Base-by-base conservation (phyloP, 2,329 filamentous ascomycete species). In the Penicillium thymicola region DNA sequence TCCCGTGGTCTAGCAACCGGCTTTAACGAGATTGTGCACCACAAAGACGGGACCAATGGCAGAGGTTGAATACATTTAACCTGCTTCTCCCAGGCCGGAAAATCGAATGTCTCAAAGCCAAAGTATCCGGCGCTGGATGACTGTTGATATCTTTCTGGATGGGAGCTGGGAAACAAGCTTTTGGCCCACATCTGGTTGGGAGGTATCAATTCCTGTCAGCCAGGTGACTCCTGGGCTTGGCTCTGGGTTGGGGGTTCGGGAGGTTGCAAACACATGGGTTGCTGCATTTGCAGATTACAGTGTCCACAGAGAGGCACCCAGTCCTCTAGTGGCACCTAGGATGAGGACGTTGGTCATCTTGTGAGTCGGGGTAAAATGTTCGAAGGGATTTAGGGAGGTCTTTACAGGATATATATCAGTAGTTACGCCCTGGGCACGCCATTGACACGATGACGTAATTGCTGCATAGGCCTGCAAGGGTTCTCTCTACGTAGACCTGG, bases 111-210 rank as follows among this genome's bases (percentile, higher is more conserved):
- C 65, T 90, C 88, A 2, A 82, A 85, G 21, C 78, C 80, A 66
- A 91, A 90, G 70, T 87, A 84, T 8, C 88, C 87, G 0, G 88
- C 87, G 3, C 84, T 85, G 63, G 66, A 90, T 83, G 68, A 87
- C 72, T 4, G 76, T 72, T 66, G 78, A 70, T 61, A 83, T 75
- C 63, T 81, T 78, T 11, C 77, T 70, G 11, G 78, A 78, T 21
- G 76, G 72, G 47, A 85, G 70, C 62, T 79, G 75, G 14, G 72
- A 70, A 25, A 79, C 72, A 9, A 88, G 66, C 32, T 71, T 77
- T 21, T 78, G 69, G 5, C 81, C 82, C 4, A 80, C 79, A 25
- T 77, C 72, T 8, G 77, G 63, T 27, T 80, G 69, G 21, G 71
- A 77, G 44, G 88, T 75, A 67, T 89, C 86, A 54, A 89, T 76